These are phyloP conservation scores for Letharia lupina DNA, from an alignment of 495 filamentous ascomycete genomes.

Conservation along the genomic window DNA sequence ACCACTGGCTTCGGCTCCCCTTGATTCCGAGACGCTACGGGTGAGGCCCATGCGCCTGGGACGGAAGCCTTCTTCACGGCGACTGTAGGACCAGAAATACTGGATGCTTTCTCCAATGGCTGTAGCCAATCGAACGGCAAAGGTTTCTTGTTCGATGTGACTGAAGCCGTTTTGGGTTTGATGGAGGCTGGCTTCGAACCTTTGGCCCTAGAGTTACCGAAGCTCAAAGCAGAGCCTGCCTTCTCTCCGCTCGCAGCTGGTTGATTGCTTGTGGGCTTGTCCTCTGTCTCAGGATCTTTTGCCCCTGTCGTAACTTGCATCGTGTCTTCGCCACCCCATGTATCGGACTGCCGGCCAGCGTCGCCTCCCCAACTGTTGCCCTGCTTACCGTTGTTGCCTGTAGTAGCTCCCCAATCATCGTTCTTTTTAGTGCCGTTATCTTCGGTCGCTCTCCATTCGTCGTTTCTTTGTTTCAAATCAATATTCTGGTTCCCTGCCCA, in stretches of 20 bases:
- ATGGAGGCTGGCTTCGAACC: background rate
- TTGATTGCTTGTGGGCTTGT: background rate
- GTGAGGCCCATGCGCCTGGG: slow-evolving; percentile 2
- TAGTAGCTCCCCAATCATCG: background rate
- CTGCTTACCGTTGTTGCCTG: slow-evolving; percentile 2
- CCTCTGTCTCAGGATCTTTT: slow-evolving; percentile 4
- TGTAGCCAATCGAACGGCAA: slow-evolving; percentile 3
- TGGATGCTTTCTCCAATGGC: background rate
- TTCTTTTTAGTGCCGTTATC: background rate
- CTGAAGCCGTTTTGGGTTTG: slow-evolving; percentile 1
- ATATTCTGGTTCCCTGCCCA: slow-evolving; percentile 5
- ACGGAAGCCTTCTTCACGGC: background rate
- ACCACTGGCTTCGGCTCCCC: background rate
- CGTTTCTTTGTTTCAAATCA: slow-evolving; percentile 1
- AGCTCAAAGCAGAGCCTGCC: background rate
- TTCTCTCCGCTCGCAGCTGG: background rate
- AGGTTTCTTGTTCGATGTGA: background rate
- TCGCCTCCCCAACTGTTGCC: background rate
- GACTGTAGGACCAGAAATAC: background rate
- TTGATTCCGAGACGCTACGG: background rate
- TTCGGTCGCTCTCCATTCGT: background rate
- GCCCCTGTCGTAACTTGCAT: slow-evolving; percentile 9
- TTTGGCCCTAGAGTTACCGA: slow-evolving; percentile 12
- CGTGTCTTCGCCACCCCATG: background rate
- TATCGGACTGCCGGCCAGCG: background rate